Evolutionary conservation across 768 basidiomycete genomes (phyloP).

Genomic region (Lactarius hengduanensis): DNA sequence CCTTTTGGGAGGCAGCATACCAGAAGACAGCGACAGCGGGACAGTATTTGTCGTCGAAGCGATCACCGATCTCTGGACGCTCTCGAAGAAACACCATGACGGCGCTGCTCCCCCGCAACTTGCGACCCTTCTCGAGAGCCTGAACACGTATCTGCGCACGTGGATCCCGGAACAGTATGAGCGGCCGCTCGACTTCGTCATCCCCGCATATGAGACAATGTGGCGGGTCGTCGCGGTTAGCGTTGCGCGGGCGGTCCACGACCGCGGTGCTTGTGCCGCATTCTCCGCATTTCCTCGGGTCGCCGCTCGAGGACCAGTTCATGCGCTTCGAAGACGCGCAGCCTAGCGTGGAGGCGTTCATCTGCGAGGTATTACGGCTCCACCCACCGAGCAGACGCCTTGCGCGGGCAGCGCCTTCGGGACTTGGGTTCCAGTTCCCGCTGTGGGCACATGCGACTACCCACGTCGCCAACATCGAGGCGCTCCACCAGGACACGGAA

Average conservation of each 20-base stretch:
- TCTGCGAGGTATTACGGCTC: conserved; percentile 48
- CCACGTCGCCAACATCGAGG: conserved; percentile 32
- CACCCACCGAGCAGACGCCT: conserved; percentile 53
- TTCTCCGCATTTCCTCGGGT: conserved; percentile 41
- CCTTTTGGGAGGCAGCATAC: conserved; percentile 5
- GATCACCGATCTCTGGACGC: conserved; percentile 49
- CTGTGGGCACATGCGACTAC: conserved; percentile 15
- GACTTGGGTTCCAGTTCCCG: conserved; percentile 14
- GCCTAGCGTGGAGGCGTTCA: conserved; percentile 40
- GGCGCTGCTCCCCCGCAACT: no score
- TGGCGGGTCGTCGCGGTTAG: conserved; percentile 59
- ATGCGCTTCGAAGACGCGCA: conserved; percentile 15
- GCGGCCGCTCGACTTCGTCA: conserved; percentile 50
- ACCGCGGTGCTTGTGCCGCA: conserved; percentile 31
- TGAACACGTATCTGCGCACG: conserved; percentile 40
- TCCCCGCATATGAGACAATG: conserved; percentile 60
- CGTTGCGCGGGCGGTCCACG: conserved; percentile 40
- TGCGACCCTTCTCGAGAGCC: conserved; percentile 32
- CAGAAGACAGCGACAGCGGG: conserved; percentile 17
- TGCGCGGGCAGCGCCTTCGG: conserved; percentile 31
- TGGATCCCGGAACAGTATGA: conserved; percentile 42
- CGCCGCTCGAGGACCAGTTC: conserved; percentile 38
- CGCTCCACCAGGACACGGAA: conserved; percentile 28
- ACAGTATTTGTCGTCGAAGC: conserved; percentile 36
- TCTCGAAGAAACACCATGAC: conserved; percentile 38